Conservation (phyloP, 805 yeast species). For the Starmerella stigmatis region DNA sequence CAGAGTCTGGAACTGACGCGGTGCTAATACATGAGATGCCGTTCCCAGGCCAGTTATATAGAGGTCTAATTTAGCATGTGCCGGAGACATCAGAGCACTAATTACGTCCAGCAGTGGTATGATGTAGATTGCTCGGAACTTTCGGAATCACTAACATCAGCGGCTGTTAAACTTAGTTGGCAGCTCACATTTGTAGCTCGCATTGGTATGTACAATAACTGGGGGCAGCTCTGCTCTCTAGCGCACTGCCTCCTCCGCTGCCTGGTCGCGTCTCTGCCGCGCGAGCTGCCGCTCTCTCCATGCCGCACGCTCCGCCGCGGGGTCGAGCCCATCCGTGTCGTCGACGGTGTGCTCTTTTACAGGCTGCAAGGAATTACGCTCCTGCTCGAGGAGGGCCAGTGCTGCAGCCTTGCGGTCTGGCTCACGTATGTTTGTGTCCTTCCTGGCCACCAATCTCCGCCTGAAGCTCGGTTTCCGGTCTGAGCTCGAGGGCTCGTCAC, state of each 20-base stretch:
- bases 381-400: not conserved
- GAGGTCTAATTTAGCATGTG: too few species aligned
- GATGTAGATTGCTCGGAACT: too few species aligned
- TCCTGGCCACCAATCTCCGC: not conserved
- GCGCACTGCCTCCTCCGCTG: constrained; percentile 29
- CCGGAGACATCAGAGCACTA: too few species aligned
- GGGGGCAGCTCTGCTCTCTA: constrained; percentile 30
- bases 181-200: too few species aligned
- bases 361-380: not conserved
- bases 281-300: constrained; percentile 37
- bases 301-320: constrained; percentile 36
- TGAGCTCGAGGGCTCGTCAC: too few species aligned
- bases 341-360: constrained; percentile 33
- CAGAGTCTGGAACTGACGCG: too few species aligned
- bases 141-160: too few species aligned
- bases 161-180: too few species aligned
- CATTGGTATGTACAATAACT: constrained; percentile 21
- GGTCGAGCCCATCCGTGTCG: constrained; percentile 52
- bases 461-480: not conserved
- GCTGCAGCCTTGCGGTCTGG: not conserved
- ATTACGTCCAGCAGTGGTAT: too few species aligned
- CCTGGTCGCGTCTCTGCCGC: constrained; percentile 35
- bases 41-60: too few species aligned
- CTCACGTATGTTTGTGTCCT: not conserved
- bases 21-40: too few species aligned